Conservation (phyloP, 305 asterid genomes). For the Fraxinus dipetala region DNA sequence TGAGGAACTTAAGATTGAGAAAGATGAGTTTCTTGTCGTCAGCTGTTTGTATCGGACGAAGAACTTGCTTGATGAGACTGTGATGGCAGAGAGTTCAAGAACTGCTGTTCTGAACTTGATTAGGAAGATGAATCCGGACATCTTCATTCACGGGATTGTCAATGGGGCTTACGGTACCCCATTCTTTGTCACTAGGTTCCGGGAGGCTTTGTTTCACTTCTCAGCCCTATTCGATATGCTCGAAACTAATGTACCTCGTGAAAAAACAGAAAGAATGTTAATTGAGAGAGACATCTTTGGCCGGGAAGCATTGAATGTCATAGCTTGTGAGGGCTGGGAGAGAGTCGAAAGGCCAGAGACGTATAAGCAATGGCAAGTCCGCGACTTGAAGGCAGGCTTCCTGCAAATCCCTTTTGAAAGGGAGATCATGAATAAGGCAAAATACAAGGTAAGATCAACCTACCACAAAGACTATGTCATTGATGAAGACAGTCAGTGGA, state of each 20-base stretch:
- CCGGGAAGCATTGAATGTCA: background rate
- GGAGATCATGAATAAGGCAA: constrained; percentile 43
- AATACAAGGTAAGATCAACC: constrained; percentile 36
- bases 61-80: constrained; percentile 66
- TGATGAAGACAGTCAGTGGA: constrained; percentile 35
- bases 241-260: constrained; percentile 58
- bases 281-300: background rate
- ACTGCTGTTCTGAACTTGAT: constrained; percentile 52
- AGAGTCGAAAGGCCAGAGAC: constrained; percentile 83
- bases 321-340: constrained; percentile 47
- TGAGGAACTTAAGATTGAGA: constrained; percentile 30
- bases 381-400: constrained; percentile 61
- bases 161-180: constrained; percentile 74
- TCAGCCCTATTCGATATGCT: constrained; percentile 74
- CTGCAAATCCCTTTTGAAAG: constrained; percentile 44
- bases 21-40: constrained; percentile 63
- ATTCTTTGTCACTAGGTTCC: constrained; percentile 64
- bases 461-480: constrained; percentile 69
- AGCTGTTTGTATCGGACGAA: constrained; percentile 53
- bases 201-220: constrained; percentile 75
- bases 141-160: constrained; percentile 62
- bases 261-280: constrained; percentile 25
- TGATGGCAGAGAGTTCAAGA: constrained; percentile 54
- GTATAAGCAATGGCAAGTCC: constrained; percentile 78
- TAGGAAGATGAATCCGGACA: constrained; percentile 52